Conservation (phyloP, 805 yeast species). For the Torulaspora franciscae region DNA sequence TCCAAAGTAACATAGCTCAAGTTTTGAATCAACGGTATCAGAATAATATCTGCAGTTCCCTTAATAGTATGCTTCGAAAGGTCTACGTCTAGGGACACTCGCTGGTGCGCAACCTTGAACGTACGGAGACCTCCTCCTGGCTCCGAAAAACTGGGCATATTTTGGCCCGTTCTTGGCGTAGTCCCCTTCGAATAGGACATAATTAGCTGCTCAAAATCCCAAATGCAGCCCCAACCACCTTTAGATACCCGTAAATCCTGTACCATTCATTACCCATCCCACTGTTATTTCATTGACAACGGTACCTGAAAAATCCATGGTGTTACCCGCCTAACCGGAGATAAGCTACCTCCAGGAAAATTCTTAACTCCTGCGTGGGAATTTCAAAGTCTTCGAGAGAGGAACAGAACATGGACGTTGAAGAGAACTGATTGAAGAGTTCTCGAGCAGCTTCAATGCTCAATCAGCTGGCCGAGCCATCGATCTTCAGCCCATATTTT, state of each 20-base stretch:
- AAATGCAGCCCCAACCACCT: neutral
- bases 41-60: conserved; percentile 80
- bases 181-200: conserved; percentile 30
- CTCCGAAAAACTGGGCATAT: conserved; percentile 8
- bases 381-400: too few species aligned
- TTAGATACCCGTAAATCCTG: neutral
- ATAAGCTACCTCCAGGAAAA: neutral
- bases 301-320: neutral
- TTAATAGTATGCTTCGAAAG: conserved; percentile 50
- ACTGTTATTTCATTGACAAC: neutral
- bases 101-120: conserved; percentile 77
- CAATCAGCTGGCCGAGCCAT: too few species aligned
- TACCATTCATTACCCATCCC: neutral
- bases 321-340: neutral
- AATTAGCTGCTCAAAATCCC: neutral
- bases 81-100: conserved; percentile 75
- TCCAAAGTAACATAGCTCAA: conserved; percentile 65
- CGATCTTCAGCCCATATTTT: neutral
- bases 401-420: too few species aligned
- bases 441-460: too few species aligned
- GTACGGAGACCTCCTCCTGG: conserved; percentile 18
- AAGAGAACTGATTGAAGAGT: too few species aligned
- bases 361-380: too few species aligned
- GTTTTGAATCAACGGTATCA: conserved; percentile 60
- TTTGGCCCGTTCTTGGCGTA: conserved; percentile 24